phyloP scores from a whole-genome alignment of 2,329 filamentous ascomycete species.

The Hirsutella thompsonii region DNA sequence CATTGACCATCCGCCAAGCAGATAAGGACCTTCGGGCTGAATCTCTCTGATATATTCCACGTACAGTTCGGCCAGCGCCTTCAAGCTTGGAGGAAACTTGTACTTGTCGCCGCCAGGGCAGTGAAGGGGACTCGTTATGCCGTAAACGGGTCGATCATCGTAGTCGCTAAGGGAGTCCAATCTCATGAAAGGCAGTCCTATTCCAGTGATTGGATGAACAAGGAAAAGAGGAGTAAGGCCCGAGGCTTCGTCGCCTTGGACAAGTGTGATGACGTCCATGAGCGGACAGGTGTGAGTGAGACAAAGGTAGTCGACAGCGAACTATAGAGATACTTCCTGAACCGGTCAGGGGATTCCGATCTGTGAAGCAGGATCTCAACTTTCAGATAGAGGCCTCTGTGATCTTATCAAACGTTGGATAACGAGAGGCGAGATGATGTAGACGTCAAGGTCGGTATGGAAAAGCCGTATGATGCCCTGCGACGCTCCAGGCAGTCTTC shows the following conservation, averaged over 20 bases:
- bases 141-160: slow-evolving; percentile 9
- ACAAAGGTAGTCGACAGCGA: background rate
- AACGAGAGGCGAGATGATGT: background rate
- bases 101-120: slow-evolving; percentile 7
- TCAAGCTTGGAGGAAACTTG: slow-evolving; percentile 8
- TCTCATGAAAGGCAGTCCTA: slow-evolving; percentile 10
- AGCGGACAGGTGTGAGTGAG: background rate
- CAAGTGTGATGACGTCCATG: slow-evolving; percentile 11
- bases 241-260: slow-evolving; percentile 10
- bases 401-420: too few relatives aligned
- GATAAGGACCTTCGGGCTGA: slow-evolving; percentile 11
- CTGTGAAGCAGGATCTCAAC: too few relatives aligned
- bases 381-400: too few relatives aligned
- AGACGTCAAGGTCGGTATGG: background rate
- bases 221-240: slow-evolving; percentile 9
- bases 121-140: slow-evolving; percentile 10
- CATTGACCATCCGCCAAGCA: slow-evolving; percentile 13
- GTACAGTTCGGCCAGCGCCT: slow-evolving; percentile 9
- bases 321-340: background rate
- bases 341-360: too few relatives aligned
- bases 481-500: background rate
- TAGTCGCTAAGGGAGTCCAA: slow-evolving; percentile 9
- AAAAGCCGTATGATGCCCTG: background rate
- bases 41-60: slow-evolving; percentile 7
- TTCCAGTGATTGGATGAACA: slow-evolving; percentile 11